Evolutionary conservation across 805 yeast genomes (phyloP).

Genomic region (Teunomyces lycoperdinae): DNA sequence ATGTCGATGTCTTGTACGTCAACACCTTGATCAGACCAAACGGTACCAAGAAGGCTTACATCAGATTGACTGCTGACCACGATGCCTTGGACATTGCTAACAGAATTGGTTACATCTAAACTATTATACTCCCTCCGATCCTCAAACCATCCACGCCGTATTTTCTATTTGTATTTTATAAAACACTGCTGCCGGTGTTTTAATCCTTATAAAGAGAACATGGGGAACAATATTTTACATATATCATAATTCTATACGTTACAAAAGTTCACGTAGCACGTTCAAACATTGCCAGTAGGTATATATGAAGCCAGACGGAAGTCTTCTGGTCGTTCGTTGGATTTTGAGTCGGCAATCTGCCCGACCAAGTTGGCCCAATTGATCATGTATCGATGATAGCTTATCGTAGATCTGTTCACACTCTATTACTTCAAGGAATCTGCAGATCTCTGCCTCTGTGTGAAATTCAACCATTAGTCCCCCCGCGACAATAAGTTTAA

Average conservation of each 20-base stretch:
- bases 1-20: slow-evolving; percentile 89
- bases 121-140: slow-evolving; percentile 8
- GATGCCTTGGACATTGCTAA: slow-evolving; percentile 99
- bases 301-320: slow-evolving; percentile 5
- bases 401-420: slow-evolving; percentile 11
- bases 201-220: slow-evolving; percentile 10
- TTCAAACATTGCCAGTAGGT: slow-evolving; percentile 16
- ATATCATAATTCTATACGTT: slow-evolving; percentile 7
- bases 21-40: slow-evolving; percentile 98
- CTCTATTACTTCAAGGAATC: slow-evolving; percentile 18
- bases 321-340: slow-evolving; percentile 4
- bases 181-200: slow-evolving; percentile 8
- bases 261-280: slow-evolving; percentile 9
- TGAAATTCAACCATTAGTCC: slow-evolving; percentile 17
- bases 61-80: slow-evolving; percentile 97
- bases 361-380: slow-evolving; percentile 4
- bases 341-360: background rate
- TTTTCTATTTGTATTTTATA: slow-evolving; percentile 11
- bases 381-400: slow-evolving; percentile 6
- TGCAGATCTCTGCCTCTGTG: slow-evolving; percentile 22
- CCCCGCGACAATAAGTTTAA: slow-evolving; percentile 17
- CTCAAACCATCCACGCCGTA: slow-evolving; percentile 8
- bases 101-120: slow-evolving; percentile 98
- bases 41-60: slow-evolving; percentile 99
- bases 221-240: slow-evolving; percentile 5